phyloP scores from a whole-genome alignment of 371 early-diverging fungal genomes.

The Choanephora cucurbitarum region DNA sequence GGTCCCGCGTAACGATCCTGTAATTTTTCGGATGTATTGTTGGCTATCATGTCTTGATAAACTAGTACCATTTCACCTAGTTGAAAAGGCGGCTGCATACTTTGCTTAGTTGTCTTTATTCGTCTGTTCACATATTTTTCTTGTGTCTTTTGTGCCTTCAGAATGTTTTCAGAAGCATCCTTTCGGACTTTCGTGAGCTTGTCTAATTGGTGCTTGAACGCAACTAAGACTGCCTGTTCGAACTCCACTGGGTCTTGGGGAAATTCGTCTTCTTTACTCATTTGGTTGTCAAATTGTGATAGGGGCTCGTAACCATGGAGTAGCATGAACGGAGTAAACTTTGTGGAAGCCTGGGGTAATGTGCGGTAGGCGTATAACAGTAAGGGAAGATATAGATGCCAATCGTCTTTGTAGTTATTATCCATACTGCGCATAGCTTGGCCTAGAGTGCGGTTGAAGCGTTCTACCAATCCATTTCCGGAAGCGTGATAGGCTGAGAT shows the following conservation, averaged over 20 bases:
- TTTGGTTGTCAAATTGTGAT: too few species aligned
- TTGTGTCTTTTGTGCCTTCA: not conserved
- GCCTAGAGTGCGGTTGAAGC: conserved; percentile 3
- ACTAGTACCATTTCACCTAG: not conserved
- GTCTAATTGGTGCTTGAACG: conserved; percentile 5
- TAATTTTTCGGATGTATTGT: not conserved
- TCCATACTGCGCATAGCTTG: not conserved
- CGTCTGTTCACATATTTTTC: not conserved
- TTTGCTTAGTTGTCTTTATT: not conserved
- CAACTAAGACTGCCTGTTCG: not conserved
- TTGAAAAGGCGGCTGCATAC: not conserved
- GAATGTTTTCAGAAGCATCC: not conserved
- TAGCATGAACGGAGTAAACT: not conserved
- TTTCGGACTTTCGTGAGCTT: not conserved
- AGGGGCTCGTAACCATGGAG: too few species aligned
- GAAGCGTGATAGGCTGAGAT: conserved; percentile 1
- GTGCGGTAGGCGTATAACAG: conserved; percentile 1
- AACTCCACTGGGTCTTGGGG: too few species aligned
- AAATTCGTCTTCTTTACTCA: too few species aligned
- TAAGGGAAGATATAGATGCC: conserved; percentile 1
- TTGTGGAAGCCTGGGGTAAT: not conserved
- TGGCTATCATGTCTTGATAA: not conserved
- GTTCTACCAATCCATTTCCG: conserved; percentile 8
- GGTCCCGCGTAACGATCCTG: not conserved
- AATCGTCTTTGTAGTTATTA: not conserved